Evolutionary conservation across 768 basidiomycete genomes (phyloP), one percentile per base, ranked within the genome.

Genomic region (Psilocybe cubensis): DNA sequence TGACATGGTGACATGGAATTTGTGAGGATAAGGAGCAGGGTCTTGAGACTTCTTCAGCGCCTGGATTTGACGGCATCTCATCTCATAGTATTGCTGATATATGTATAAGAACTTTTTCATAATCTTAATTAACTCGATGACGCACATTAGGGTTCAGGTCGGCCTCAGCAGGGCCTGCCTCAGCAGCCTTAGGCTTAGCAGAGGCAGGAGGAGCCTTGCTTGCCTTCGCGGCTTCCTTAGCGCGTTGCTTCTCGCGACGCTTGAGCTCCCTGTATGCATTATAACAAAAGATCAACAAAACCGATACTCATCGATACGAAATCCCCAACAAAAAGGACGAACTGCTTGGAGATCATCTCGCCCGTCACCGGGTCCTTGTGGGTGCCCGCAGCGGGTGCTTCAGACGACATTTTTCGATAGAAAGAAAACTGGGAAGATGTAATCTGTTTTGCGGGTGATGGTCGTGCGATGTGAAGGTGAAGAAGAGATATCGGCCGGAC

Each of bases 21-120:
- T 99, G 88, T 99, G 97, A 6, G 97, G 97, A 78, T 98, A 99
- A 2, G 97, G 97, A 71, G 96, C 91, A 2, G 96, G 96, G 6
- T 83, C 73, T 71, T 90, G 89, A 25, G 91, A 90, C 69, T 88
- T 81, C 74, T 92, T 89, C 60, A 99, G 84, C 63, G 87, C 85
- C 61, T 87, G 83, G 66, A 99, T 94, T 65, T 92, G 87, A 46
- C 94, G 86, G 25, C 91, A 93, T 63, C 97, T 90, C 63, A 94
- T 77, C 69, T 98, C 95, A 70, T 89, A 96, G 81, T 98, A 99
- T 94, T 96, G 94, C 96, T 99, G 63, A 4, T 68, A 40, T 18
- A 27, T 43, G 45, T 47, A 38, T 24, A 23, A 41, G 18, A 20
- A 52, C n/a, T 4, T 24, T 21, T 23, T 52, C 4, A 6, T 20